These are phyloP conservation scores for Aphanomyces invadans DNA, from an alignment of 352 stramenopile genomes.

Conservation along the genomic window DNA sequence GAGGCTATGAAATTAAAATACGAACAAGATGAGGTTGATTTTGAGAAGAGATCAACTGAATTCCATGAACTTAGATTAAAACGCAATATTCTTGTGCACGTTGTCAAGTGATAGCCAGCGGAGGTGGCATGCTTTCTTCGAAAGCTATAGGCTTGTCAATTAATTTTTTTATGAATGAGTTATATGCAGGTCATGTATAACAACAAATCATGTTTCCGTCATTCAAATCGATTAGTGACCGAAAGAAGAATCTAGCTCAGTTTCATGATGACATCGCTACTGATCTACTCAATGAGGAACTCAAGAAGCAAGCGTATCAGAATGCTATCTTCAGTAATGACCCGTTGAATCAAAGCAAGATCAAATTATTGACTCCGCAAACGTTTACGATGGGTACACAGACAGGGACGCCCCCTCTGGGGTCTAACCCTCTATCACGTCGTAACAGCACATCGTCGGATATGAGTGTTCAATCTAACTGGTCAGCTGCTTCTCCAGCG, in stretches of 20 bases:
- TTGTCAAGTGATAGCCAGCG: too few species aligned
- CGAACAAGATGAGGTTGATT: not conserved
- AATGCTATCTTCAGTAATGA: not conserved
- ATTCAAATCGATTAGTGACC: not conserved
- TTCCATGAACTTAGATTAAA: not conserved
- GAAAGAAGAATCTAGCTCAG: not conserved
- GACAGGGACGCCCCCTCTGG: too few species aligned
- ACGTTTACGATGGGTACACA: not conserved
- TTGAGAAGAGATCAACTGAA: not conserved
- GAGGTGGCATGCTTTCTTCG: too few species aligned
- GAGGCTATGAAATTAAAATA: not conserved
- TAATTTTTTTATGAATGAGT: too few species aligned
- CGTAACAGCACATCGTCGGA: too few species aligned
- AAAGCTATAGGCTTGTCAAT: too few species aligned
- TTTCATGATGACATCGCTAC: not conserved
- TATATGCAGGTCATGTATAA: too few species aligned
- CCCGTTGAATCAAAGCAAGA: not conserved
- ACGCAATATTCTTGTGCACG: not conserved
- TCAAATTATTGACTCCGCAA: not conserved
- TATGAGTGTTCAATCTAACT: too few species aligned
- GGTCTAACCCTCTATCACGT: too few species aligned
- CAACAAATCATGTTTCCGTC: conserved; percentile 1
- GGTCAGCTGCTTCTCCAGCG: too few species aligned
- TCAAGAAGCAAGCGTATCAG: not conserved
- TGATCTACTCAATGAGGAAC: not conserved